Base-by-base conservation (phyloP, 441 rosid species). In the Populus hybrid region DNA sequence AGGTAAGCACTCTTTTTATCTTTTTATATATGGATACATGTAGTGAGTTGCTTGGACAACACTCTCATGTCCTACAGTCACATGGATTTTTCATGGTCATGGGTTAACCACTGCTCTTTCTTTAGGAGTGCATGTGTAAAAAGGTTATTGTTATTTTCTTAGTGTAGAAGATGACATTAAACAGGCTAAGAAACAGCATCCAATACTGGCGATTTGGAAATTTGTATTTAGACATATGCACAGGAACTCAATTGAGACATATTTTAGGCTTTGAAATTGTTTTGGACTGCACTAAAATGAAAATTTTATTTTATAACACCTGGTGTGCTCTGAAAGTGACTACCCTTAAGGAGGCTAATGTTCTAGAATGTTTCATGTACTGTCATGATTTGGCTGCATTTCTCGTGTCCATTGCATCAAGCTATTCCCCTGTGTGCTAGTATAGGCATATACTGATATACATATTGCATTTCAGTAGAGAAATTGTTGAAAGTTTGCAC, bases 1-100 rank as follows among this genome's bases (percentile, higher is more conserved):
- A 82, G 79, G 96, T 91, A 83, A 91, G 82, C 36, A 77, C 64
- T 81, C 81, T 83, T 83, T 40, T 70, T 6, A 77, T 80, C 59
- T 74, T 64, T 26, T 42, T n/a, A 14, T 64, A 32, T 75, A 65
- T 80, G 65, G 54, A 79, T 76, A 40, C 40, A 23, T 65, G 34
- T 65, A 4, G 57, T 46, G 18, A 14, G 57, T 46, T 57, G 3
- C 63, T 57, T 57, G 63, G 63, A 57, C 63, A 57, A n/a, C 63
- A 57, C 23, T 57, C 10, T 57, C 63, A 57, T 57, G 63, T 10
- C n/a, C 9, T 57, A 2, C 63, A 2, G 9, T 57, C 63, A 57
- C 63, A 57, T 57, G n/a, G 63, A 57, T 57, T 57, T 16, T 20
- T 57, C n/a, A 57, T 7, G n/a, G 63, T 57, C 3, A 57, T 57